Base-by-base conservation (phyloP, 192 early-diverging fungal species). In the Linnemannia schmuckeri region DNA sequence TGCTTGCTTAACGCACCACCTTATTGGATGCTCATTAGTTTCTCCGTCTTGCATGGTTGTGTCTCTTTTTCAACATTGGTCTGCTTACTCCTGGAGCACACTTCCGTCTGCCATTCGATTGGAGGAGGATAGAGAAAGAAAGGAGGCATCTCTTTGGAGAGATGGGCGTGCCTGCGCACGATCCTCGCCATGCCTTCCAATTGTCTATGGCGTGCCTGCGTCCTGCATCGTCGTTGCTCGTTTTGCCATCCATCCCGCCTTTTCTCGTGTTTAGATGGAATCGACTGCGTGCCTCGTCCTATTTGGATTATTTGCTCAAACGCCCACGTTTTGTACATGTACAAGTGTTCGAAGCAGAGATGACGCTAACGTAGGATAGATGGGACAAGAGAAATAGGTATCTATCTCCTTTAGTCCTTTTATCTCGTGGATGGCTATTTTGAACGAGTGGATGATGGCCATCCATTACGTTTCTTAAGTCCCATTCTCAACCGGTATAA, bases 101-200 rank as follows among this genome's bases (percentile, higher is more conserved):
- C 17, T 57, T 57, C n/a, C 27, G 55, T 57, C 55, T 1, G 54
- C 24, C n/a, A n/a, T 57, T 57, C 55, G 55, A 24, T 57, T 57
- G 55, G 71, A 72, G 20, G n/a, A 46, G 47, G 72, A 47, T 12
- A 24, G 70, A 18, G 38, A 70, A 24, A 71, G 37, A 18, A 41
- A 71, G 70, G 40, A 37, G 55, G n/a, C 55, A 40, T 12, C 18
- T 37, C 33, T 24, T 38, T 44, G 47, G 44, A 72, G 9, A 44
- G 42, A 61, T 61, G 72, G 42, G 44, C 71, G 41, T 72, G 71
- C 71, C 71, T 72, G 71, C 24, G 71, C 71, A 72, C 71, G 71
- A 72, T 38, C 71, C 42, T 72, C 41, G 6, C 22, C 55, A 24
- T 57, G 4, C 55, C n/a, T 57, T 27, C 55, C n/a, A 24, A 57